Conservation (phyloP, 352 stramenopile genomes). For the Phytophthora sp. region DNA sequence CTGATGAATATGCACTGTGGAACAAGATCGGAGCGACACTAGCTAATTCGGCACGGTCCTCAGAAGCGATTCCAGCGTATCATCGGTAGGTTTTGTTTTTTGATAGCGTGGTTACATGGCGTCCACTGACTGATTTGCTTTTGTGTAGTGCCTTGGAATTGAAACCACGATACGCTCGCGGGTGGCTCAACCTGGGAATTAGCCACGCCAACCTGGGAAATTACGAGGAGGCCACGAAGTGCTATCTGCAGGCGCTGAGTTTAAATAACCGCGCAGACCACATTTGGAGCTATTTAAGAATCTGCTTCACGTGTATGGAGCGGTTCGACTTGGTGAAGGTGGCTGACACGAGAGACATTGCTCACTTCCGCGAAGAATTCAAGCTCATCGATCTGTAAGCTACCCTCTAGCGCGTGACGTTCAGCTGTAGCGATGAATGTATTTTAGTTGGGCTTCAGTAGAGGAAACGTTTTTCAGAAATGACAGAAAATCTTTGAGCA, state of each 20-base stretch:
- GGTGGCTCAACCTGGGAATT: conserved; percentile 98
- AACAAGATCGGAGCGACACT: conserved; percentile 98
- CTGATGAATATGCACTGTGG: conserved; percentile 96
- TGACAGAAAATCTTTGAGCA: conserved; percentile 29
- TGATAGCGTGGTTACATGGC: too few species aligned
- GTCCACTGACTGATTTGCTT: background rate
- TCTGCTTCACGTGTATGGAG: conserved; percentile 97
- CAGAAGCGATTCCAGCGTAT: conserved; percentile 94
- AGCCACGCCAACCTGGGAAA: conserved; percentile 96
- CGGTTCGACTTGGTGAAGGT: conserved; percentile 96
- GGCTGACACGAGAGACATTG: conserved; percentile 85
- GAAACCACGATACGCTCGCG: conserved; percentile 96
- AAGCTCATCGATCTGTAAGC: conserved; percentile 79
- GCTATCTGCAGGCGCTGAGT: conserved; percentile 96
- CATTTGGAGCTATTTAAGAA: conserved; percentile 99
- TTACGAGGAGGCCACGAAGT: conserved; percentile 95
- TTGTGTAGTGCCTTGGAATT: conserved; percentile 90
- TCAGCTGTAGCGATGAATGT: conserved; percentile 15
- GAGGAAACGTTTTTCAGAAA: conserved; percentile 21
- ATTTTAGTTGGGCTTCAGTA: conserved; percentile 32
- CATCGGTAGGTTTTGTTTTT: conserved; percentile 74
- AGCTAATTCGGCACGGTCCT: conserved; percentile 94
- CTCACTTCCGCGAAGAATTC: conserved; percentile 84
- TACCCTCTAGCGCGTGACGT: background rate
- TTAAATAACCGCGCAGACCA: conserved; percentile 96